These are phyloP conservation scores for Pneumocystis murina DNA, from an alignment of 1,139 yeast species.

Conservation along the genomic window DNA sequence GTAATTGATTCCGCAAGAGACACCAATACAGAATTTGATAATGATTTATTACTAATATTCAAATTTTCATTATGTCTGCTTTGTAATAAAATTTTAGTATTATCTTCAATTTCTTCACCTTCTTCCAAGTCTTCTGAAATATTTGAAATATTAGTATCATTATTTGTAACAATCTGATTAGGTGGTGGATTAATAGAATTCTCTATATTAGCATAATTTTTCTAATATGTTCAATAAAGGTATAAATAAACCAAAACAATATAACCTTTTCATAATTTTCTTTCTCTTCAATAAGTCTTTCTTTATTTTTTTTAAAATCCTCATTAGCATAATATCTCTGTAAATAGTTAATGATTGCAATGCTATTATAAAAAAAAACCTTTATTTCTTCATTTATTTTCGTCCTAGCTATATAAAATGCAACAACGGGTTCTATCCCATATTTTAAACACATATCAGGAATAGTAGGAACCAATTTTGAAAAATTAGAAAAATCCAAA, in stretches of 20 bases:
- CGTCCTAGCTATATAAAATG: constrained; percentile 66
- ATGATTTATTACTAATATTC: neutral
- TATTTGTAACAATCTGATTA: neutral
- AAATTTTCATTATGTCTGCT: neutral
- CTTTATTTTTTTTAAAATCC: constrained; percentile 8
- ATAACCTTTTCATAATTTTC: neutral
- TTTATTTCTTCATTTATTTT: constrained; percentile 25
- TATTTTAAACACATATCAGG: constrained; percentile 34
- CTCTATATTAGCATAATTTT: neutral
- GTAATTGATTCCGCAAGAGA: neutral
- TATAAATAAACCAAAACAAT: neutral
- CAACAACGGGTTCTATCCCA: constrained; percentile 50
- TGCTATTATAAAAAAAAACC: neutral
- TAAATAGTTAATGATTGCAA: neutral
- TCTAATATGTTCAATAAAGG: neutral
- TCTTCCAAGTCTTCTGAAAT: neutral
- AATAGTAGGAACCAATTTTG: constrained; percentile 31
- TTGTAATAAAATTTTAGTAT: neutral
- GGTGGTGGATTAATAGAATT: neutral
- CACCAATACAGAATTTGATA: neutral
- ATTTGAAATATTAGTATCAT: neutral
- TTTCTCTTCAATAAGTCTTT: neutral
- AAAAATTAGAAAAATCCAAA: constrained; percentile 23
- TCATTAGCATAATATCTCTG: constrained; percentile 15
- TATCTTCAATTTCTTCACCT: neutral